Conservation (phyloP, 164 flowering plant species). For the Platanus orientalis region DNA sequence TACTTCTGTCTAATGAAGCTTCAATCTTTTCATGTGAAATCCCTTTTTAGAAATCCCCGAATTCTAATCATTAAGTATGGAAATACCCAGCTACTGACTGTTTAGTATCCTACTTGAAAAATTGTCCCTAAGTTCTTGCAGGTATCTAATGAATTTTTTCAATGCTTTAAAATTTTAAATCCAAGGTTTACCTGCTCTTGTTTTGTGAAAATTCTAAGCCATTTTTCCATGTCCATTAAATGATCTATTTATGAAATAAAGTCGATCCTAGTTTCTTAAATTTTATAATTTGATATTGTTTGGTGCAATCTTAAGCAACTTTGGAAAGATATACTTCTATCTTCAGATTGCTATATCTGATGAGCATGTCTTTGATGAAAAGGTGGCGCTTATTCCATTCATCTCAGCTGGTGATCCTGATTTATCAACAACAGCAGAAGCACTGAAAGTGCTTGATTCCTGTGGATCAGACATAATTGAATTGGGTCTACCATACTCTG, state of each 20-base stretch:
- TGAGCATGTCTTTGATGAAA: constrained; percentile 11
- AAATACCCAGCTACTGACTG: too few relatives aligned
- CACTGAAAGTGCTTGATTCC: constrained; percentile 73
- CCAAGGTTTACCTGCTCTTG: too few relatives aligned
- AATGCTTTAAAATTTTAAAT: too few relatives aligned
- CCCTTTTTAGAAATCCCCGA: too few relatives aligned
- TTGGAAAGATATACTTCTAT: not conserved
- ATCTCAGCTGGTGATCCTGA: constrained; percentile 97
- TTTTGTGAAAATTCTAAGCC: too few relatives aligned
- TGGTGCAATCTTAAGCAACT: not conserved
- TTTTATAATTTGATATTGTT: not conserved
- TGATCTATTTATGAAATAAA: constrained; percentile 3
- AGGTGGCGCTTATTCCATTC: constrained; percentile 91
- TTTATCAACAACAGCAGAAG: constrained; percentile 79
- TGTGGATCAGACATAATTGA: constrained; percentile 91
- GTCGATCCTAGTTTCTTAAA: not conserved
- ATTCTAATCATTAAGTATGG: too few relatives aligned
- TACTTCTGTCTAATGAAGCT: too few relatives aligned
- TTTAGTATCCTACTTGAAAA: too few relatives aligned
- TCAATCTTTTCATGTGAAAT: too few relatives aligned
- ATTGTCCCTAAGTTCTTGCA: too few relatives aligned
- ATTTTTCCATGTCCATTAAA: not conserved
- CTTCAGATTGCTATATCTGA: constrained; percentile 4
- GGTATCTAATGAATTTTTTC: too few relatives aligned
- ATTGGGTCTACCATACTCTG: constrained; percentile 86